These are phyloP conservation scores for Myxozyma neglecta DNA, from an alignment of 805 yeast species.

Conservation along the genomic window DNA sequence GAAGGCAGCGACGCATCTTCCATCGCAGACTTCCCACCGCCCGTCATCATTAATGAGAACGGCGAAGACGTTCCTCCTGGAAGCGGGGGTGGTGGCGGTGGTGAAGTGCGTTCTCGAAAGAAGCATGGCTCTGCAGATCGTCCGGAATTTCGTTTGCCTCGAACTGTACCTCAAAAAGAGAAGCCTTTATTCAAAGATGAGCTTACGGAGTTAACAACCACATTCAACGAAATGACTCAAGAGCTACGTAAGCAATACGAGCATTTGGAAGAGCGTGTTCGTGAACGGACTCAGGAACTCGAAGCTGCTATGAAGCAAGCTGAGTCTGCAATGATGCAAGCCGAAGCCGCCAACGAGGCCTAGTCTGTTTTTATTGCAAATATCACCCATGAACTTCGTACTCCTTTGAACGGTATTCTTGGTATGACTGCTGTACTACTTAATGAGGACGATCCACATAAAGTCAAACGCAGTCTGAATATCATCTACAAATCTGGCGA, in stretches of 20 bases:
- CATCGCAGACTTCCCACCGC: background rate
- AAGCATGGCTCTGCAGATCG: too few relatives aligned
- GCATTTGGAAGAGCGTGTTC: constrained; percentile 83
- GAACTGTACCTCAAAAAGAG: constrained; percentile 35
- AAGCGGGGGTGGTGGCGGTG: constrained; percentile 1
- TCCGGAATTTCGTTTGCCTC: constrained; percentile 29
- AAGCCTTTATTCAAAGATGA: constrained; percentile 60
- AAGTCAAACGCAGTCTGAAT: constrained; percentile 72
- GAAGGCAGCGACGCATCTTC: background rate
- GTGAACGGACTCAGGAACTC: constrained; percentile 79
- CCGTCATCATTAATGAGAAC: background rate
- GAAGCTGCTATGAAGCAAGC: constrained; percentile 50
- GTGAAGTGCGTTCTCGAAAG: too few relatives aligned
- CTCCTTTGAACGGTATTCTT: constrained; percentile 92
- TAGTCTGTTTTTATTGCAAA: constrained; percentile 92
- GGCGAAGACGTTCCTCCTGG: background rate
- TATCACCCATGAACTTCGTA: constrained; percentile 89
- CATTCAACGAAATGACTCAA: constrained; percentile 88
- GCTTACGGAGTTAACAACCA: constrained; percentile 79
- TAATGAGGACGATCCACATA: constrained; percentile 72
- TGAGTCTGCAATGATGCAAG: constrained; percentile 48
- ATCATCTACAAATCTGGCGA: constrained; percentile 91
- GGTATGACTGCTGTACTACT: constrained; percentile 94
- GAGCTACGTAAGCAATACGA: constrained; percentile 82
- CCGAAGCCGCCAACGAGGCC: constrained; percentile 85